Conservation (phyloP, 345 rosid species). For the Gossypium sturtianum region DNA sequence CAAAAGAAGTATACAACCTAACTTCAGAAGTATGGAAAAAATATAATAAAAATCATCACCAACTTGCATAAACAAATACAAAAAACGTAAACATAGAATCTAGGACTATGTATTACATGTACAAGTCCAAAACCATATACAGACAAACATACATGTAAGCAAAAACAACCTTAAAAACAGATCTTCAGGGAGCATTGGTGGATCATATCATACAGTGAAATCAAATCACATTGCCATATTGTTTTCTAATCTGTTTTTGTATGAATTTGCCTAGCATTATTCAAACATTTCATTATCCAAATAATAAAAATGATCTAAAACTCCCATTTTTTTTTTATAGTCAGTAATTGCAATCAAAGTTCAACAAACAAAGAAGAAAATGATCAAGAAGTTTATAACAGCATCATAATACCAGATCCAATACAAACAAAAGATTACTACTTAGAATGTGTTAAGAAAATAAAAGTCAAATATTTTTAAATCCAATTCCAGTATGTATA, state of each 20-base stretch:
- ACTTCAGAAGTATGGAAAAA: neutral
- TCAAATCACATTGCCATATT: neutral
- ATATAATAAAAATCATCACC: neutral
- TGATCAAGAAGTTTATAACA: neutral
- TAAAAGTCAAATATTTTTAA: neutral
- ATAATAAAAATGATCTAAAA: neutral
- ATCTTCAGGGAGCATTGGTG: neutral
- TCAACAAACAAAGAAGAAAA: neutral
- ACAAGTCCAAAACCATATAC: neutral
- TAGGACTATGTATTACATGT: neutral
- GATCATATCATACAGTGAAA: neutral
- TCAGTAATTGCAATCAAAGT: neutral
- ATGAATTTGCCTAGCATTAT: neutral
- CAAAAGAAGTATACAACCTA: neutral
- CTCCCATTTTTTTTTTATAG: neutral
- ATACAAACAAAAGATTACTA: neutral
- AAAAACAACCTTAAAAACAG: neutral
- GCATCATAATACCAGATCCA: neutral
- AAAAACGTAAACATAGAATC: neutral
- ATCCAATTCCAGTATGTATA: neutral
- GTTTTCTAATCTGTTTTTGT: too few species aligned
- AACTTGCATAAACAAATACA: slow-evolving; percentile 1
- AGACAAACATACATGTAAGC: neutral
- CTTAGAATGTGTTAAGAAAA: neutral
- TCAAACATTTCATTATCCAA: too few species aligned